These are phyloP conservation scores for Populus trichocarpa DNA, from an alignment of 441 rosid species.

Conservation along the genomic window DNA sequence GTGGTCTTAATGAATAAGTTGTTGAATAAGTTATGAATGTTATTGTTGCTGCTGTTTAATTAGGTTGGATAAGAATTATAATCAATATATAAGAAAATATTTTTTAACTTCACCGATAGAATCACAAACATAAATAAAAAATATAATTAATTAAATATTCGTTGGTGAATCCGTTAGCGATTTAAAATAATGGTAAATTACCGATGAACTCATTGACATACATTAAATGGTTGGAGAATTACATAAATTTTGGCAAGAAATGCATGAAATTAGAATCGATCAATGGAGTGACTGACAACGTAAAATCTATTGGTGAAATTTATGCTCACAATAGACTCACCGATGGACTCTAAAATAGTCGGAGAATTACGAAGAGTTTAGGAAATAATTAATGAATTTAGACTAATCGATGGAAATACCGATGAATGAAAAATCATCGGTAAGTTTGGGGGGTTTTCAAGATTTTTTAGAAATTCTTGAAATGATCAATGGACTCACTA, in stretches of 20 bases:
- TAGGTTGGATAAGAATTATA: background rate
- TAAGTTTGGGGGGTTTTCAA: too few relatives aligned
- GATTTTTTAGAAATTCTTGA: too few relatives aligned
- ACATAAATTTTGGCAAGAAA: too few relatives aligned
- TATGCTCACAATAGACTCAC: too few relatives aligned
- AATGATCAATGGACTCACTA: background rate
- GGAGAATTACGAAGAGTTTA: background rate
- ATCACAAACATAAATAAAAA: background rate
- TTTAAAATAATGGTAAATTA: background rate
- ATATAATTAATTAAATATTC: background rate
- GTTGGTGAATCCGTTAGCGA: background rate
- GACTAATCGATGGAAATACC: fast-evolving
- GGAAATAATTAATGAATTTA: too few relatives aligned
- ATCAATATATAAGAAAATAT: background rate
- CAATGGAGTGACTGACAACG: fast-evolving
- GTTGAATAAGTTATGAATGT: background rate
- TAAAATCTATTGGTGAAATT: background rate
- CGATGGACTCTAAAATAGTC: too few relatives aligned
- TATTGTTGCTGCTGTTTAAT: background rate
- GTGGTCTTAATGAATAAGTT: background rate
- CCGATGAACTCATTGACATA: background rate
- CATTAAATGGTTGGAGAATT: too few relatives aligned
- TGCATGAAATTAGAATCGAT: background rate
- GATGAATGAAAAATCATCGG: too few relatives aligned
- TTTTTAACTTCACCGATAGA: background rate